Evolutionary conservation across 306 rosid genomes (phyloP), one percentile per base, ranked within the genome.

Genomic region (Inga leiocalycina): DNA sequence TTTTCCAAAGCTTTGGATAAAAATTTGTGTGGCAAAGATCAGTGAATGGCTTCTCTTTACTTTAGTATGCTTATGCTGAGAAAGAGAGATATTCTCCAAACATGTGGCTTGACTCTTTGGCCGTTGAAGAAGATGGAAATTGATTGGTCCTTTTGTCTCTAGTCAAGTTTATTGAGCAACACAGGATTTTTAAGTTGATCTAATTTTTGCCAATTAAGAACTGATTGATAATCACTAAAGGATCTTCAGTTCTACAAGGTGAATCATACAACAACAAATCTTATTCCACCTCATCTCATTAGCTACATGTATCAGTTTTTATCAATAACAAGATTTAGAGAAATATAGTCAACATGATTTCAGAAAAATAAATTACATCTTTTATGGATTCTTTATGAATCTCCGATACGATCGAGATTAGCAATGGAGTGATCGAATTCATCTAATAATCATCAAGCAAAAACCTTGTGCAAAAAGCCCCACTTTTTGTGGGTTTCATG

Each of bases 1-100:
- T 79, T n/a, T 52, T 68, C 20, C 48, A n/a, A 74, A 49, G n/a
- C 48, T 45, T 76, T 41, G 46, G 27, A 79, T 76, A 54, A 70
- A 30, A 14, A n/a, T 69, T 52, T 24, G 48, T 35, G 45, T 68
- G 12, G 56, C 11, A 4, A 22, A 68, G 35, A 13, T 7, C 65
- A 49, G 70, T 49, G 76, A 61, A 5, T 39, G 71, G 71, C 39
- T 65, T 13, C 41, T 13, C 22, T 20, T 10, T 39, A 39, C 43
- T 5, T 5, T 14, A 64, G 19, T 10, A 34, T 14, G 44, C 71
- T 65, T 65, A 4, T 2, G 71, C 9, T 34, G 71, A 65, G 22
- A 68, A 68, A 39, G 6, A 17, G 15, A 68, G 74, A 37, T 3
- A 19, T 70, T 41, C 66, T 54, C 68, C 24, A 52, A 51, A 51